Base-by-base conservation (phyloP, 495 filamentous ascomycete species). In the Penicillium taxi region DNA sequence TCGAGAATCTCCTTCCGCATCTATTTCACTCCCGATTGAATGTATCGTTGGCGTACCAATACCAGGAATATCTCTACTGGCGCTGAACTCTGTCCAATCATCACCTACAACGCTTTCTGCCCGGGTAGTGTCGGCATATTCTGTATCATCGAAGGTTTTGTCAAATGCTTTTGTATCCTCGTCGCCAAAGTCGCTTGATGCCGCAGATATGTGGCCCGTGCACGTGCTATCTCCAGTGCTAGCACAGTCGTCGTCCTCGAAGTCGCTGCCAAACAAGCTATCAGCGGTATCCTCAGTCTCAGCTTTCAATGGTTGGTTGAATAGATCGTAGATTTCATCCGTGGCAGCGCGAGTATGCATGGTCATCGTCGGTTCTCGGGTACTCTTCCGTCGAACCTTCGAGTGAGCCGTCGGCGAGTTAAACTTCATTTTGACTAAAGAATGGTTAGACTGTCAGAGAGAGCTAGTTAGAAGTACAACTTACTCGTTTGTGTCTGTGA, bases 261-360 rank as follows among this genome's bases (percentile, higher is more conserved):
- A 74, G 13, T 75, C 76, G 45, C 75, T 81, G 25, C 57, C 63
- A 35, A 53, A 61, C 18, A 60, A 43, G 32, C 58, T 72, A 33
- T 74, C 71, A 0, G 53, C 56, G 12, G 44, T 54, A 41, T 54
- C 48, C 12, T 68, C 61, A 9, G 58, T 58, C 47, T 73, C 57
- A 23, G 67, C 66, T 47, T 84, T 77, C 29, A 94, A 57, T 6
- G 93, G 90, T 30, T 93, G 86, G 50, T 91, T 96, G 63, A 98
- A 96, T 26, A 98, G 80, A 42, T 84, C 86, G 57, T 96, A 94
- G 32, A 98, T 96, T 44, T 96, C 93, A 51, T 96, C 89, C 32
- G 87, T 95, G 1, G 91, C 91, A 35, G 89, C 90, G 34, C 78
- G 85, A 12, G 91, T 98, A 52, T 96, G 85, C 44, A 98, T 74